A percentile compares a stretch with the other conserved stretches of the same genome.
phyloP scores from a whole-genome alignment of 768 basidiomycete genomes.

The Auricularia auricula-judae region DNA sequence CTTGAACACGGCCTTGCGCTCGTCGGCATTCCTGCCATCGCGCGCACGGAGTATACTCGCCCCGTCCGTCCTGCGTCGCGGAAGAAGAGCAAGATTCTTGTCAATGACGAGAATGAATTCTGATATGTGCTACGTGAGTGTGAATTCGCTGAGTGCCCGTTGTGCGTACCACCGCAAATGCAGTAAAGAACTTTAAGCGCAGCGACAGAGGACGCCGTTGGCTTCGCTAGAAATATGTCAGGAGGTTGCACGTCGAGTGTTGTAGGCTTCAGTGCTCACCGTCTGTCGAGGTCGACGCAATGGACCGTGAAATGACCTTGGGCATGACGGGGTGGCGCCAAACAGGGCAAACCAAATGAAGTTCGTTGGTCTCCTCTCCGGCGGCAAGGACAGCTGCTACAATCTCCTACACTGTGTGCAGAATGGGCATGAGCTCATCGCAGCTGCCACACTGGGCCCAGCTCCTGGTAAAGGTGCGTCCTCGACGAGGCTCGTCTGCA shows the following conservation, averaged over 20 bases:
- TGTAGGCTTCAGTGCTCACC: constrained; percentile 31
- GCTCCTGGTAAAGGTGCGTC: constrained; percentile 70
- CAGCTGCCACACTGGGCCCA: constrained; percentile 82
- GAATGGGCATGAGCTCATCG: constrained; percentile 80
- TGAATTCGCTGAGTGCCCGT: constrained; percentile 26
- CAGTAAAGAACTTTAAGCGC: constrained; percentile 52
- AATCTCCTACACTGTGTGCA: constrained; percentile 81
- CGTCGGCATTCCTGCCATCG: constrained; percentile 43
- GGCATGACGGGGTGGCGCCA: constrained; percentile 44
- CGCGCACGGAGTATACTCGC: constrained; percentile 72
- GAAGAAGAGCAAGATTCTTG: constrained; percentile 56
- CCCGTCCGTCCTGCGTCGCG: constrained; percentile 65
- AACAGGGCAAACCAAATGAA: constrained; percentile 43
- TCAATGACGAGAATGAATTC: constrained; percentile 54
- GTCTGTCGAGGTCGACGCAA: constrained; percentile 80
- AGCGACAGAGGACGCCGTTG: constrained; percentile 68
- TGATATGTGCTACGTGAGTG: background rate
- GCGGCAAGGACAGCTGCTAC: constrained; percentile 96
- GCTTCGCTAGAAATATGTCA: constrained; percentile 39
- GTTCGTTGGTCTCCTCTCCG: constrained; percentile 88
- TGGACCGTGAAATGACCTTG: constrained; percentile 82
- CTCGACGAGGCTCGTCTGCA: constrained; percentile 8
- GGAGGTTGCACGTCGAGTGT: no score
- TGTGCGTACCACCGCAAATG: constrained; percentile 81
- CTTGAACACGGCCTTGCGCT: constrained; percentile 62